phyloP scores from a whole-genome alignment of 2,329 filamentous ascomycete species.

The Fusarium sulawesiense region DNA sequence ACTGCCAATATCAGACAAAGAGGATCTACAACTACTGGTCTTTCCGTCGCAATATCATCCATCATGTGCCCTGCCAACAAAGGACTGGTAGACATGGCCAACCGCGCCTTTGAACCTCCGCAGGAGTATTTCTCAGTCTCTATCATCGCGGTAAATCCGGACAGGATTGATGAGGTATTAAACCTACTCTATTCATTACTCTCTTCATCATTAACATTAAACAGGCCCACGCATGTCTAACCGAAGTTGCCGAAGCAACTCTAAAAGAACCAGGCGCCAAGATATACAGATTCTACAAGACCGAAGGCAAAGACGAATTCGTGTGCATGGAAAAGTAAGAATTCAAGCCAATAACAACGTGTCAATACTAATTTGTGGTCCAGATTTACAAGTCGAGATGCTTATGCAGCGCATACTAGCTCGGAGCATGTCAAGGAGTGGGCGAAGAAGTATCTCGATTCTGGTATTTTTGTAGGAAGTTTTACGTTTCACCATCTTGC shows the following conservation, averaged over 20 bases:
- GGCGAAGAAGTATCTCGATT: conserved; percentile 15
- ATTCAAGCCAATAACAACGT: fast-evolving
- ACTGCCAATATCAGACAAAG: too few species aligned
- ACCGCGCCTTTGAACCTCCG: not conserved
- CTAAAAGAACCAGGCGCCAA: conserved; percentile 6
- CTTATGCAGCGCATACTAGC: conserved; percentile 4
- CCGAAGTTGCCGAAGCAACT: conserved; percentile 15
- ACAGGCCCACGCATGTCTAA: not conserved
- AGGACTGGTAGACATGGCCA: not conserved
- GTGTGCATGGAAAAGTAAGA: conserved; percentile 16
- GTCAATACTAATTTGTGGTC: fast-evolving
- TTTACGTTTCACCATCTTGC: conserved; percentile 13
- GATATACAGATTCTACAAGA: conserved; percentile 24
- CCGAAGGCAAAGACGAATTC: conserved; percentile 9
- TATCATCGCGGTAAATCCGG: conserved; percentile 4
- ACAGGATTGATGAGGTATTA: not conserved
- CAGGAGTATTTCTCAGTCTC: conserved; percentile 17
- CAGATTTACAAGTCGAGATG: conserved; percentile 9
- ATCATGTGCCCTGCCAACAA: not conserved
- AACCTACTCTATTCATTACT: fast-evolving
- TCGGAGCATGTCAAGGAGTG: conserved; percentile 18
- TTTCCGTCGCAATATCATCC: fast-evolving
- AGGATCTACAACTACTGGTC: too few species aligned
- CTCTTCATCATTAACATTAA: not conserved
- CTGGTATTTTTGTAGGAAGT: conserved; percentile 15